These are phyloP conservation scores for Dalbergia cochinchinensis DNA, from an alignment of 306 rosid genomes.

Conservation along the genomic window DNA sequence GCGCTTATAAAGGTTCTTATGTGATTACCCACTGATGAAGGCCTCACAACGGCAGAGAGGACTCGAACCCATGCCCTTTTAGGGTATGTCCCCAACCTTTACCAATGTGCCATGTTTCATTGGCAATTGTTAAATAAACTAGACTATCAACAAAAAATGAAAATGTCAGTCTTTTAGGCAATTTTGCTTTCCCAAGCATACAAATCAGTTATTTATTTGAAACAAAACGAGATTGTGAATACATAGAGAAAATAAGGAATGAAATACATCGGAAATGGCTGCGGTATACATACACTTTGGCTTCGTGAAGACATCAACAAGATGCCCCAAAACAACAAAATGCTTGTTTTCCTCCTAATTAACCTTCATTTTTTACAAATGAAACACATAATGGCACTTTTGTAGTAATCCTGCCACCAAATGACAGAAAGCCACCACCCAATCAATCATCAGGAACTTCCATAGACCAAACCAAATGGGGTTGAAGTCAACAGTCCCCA, in stretches of 20 bases:
- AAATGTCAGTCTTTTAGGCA: not conserved
- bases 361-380: not conserved
- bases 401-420: not conserved
- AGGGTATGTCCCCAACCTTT: no score
- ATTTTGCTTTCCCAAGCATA: not conserved
- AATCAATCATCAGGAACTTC: not conserved
- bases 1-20: no score
- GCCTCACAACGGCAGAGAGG: no score
- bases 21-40: no score
- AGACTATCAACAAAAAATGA: no score
- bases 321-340: conserved; percentile 9
- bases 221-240: not conserved
- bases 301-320: not conserved
- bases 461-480: conserved; percentile 2
- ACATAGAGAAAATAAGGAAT: not conserved
- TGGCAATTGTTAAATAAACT: no score
- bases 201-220: not conserved
- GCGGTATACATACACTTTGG: not conserved
- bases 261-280: not conserved
- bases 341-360: not conserved
- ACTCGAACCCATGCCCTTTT: no score
- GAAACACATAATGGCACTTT: not conserved
- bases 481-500: not conserved
- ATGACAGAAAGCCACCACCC: not conserved
- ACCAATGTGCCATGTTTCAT: no score